phyloP scores from a whole-genome alignment of 1,139 yeast species.

The Wickerhamomyces sp. region DNA sequence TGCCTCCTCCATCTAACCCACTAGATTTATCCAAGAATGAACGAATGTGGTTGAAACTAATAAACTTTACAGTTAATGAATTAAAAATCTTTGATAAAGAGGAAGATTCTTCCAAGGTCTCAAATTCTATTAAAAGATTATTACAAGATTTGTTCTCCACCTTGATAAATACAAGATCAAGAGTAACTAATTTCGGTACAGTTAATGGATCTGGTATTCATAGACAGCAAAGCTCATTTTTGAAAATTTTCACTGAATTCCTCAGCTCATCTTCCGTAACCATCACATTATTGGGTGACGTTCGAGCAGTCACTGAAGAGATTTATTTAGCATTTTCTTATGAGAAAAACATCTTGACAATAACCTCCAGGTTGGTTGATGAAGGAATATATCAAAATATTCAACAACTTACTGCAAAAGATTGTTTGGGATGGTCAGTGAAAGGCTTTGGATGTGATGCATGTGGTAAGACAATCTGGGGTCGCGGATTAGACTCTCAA shows the following conservation, averaged over 20 bases:
- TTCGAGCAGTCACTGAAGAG: constrained; percentile 58
- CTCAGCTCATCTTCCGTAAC: constrained; percentile 29
- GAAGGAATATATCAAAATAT: constrained; percentile 47
- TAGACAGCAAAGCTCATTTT: constrained; percentile 33
- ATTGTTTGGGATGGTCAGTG: constrained; percentile 59
- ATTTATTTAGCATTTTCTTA: constrained; percentile 61
- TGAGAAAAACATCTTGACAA: constrained; percentile 53
- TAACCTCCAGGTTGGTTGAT: constrained; percentile 51
- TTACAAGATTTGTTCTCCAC: constrained; percentile 50
- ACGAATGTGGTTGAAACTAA: constrained; percentile 36
- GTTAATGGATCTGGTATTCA: constrained; percentile 13
- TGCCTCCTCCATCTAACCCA: constrained; percentile 7
- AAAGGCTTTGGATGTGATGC: constrained; percentile 54
- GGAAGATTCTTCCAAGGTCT: constrained; percentile 13
- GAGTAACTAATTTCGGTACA: constrained; percentile 25
- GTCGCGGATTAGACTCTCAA: constrained; percentile 44
- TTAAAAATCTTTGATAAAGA: constrained; percentile 26
- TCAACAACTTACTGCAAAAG: constrained; percentile 34
- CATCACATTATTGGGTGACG: constrained; percentile 48
- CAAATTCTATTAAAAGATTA: constrained; percentile 37
- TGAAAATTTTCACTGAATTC: constrained; percentile 47
- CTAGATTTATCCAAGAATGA: constrained; percentile 27
- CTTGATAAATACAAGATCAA: constrained; percentile 39
- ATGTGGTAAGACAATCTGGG: constrained; percentile 66
- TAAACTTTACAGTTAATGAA: constrained; percentile 30